Evolutionary conservation across 176 grass and related monocot genomes (phyloP), one percentile per base, ranked within the genome.

Genomic region (Eleusine indica): DNA sequence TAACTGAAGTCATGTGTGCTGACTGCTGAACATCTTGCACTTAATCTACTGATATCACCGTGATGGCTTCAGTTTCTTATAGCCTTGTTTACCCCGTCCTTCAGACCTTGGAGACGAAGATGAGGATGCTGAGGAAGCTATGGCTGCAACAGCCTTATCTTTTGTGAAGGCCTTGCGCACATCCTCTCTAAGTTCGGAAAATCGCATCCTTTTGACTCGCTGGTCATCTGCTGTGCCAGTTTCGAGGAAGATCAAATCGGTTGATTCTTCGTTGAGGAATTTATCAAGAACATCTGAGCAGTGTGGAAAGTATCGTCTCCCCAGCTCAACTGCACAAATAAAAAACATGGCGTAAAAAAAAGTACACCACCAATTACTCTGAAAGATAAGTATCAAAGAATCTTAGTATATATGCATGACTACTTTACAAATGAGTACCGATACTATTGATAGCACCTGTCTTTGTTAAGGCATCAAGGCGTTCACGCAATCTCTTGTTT

Each of bases 241-340:
- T 73, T 90, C 90, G n/a, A 96, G 91, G 71, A 89, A 94, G 64
- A 87, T 58, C 64, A 83, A 19, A 79, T 99, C 91, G 0, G 83
- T 81, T 9, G 87, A 86, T 69, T 99, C 93, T 74, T 96, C 91
- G 3, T 92, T 86, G n/a, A 99, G 91, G 70, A 96, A 96, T 71
- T 95, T 96, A 52, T 99, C 97, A 47, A 99, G 82, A 80, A 99
- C 89, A 0, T 89, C 81, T 3, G 97, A 99, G 77, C 97, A 99
- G 62, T 94, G 85, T 6, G 91, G 87, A 78, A 99, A 99, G 84
- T 92, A 99, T 43, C 78, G 71, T 40, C 97, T 80, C 46, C 97
- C 97, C 12, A 99, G 67, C 44, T 91, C 91, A 52, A 99, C 97
- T 99, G 91, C 60, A 76, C 62, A 86, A 64, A 84, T 67, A 37